Evolutionary conservation across 2,329 filamentous ascomycete genomes (phyloP).

Genomic region (Xylariaceae sp.): DNA sequence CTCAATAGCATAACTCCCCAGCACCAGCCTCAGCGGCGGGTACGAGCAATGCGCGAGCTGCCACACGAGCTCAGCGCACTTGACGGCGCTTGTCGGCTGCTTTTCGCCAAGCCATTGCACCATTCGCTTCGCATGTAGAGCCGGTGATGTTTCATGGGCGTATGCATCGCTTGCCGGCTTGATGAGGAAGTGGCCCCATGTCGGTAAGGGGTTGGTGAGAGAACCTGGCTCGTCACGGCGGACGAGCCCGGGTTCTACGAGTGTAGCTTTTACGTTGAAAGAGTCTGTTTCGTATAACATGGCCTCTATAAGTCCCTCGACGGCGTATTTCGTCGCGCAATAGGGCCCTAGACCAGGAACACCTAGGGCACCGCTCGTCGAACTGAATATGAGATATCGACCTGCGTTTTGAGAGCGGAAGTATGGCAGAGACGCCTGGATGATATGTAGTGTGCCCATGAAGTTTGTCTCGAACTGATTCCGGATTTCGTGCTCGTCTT

Average conservation of each 20-base stretch:
- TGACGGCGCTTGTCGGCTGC: conserved; percentile 88
- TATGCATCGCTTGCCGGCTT: conserved; percentile 84
- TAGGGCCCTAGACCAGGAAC: conserved; percentile 92
- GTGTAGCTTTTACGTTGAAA: conserved; percentile 89
- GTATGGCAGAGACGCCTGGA: conserved; percentile 83
- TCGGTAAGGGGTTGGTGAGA: conserved; percentile 58
- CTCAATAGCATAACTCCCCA: conserved; percentile 93
- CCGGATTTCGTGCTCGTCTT: conserved; percentile 89
- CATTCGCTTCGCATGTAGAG: conserved; percentile 85
- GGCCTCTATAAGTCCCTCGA: conserved; percentile 91
- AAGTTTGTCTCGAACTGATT: conserved; percentile 99
- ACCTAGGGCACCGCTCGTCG: conserved; percentile 85
- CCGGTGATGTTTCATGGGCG: conserved; percentile 71
- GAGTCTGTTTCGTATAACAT: conserved; percentile 93
- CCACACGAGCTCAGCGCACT: conserved; percentile 92
- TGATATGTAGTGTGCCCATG: conserved; percentile 90
- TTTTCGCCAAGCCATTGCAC: conserved; percentile 92
- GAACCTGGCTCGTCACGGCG: conserved; percentile 75
- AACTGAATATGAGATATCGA: conserved; percentile 91
- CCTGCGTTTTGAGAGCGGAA: conserved; percentile 75
- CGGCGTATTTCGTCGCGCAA: conserved; percentile 95
- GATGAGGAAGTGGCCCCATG: conserved; percentile 90
- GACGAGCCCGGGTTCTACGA: conserved; percentile 89
- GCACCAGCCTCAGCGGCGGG: conserved; percentile 78
- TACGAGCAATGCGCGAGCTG: conserved; percentile 93